A percentile compares a stretch with the other conserved stretches of the same genome.
phyloP scores from a whole-genome alignment of 176 grass and related monocot genomes.

The Rhynchospora tenuis region DNA sequence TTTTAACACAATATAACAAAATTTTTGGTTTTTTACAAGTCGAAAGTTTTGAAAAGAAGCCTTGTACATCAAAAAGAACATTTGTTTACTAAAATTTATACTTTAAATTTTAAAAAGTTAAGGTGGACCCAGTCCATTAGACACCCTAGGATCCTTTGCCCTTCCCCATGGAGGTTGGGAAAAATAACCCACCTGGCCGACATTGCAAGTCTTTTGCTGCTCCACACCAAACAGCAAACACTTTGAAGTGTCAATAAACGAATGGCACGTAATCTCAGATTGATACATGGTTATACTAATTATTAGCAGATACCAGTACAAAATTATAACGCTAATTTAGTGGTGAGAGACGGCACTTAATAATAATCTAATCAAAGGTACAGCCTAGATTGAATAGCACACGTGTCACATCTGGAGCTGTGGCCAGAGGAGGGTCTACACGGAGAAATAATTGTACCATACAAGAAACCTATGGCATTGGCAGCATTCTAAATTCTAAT shows the following conservation, averaged over 20 bases:
- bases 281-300: not conserved
- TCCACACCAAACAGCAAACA: conserved; percentile 15
- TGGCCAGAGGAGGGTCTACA: not conserved
- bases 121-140: not conserved
- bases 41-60: too few species aligned
- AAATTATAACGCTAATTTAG: not conserved
- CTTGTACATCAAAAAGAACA: not conserved
- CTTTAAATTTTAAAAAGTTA: not conserved
- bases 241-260: not conserved
- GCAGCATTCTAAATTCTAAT: not conserved
- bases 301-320: not conserved
- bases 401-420: not conserved
- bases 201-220: conserved; percentile 17
- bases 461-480: not conserved
- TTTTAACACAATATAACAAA: too few species aligned
- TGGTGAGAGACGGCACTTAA: not conserved
- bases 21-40: too few species aligned
- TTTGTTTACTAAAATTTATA: not conserved
- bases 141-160: not conserved
- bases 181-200: conserved; percentile 28
- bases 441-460: not conserved
- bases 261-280: not conserved
- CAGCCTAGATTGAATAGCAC: not conserved
- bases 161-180: not conserved
- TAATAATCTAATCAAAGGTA: not conserved